These are phyloP conservation scores for Pseudopyricularia cyperi DNA, from an alignment of 2,329 filamentous ascomycete species.

Conservation along the genomic window DNA sequence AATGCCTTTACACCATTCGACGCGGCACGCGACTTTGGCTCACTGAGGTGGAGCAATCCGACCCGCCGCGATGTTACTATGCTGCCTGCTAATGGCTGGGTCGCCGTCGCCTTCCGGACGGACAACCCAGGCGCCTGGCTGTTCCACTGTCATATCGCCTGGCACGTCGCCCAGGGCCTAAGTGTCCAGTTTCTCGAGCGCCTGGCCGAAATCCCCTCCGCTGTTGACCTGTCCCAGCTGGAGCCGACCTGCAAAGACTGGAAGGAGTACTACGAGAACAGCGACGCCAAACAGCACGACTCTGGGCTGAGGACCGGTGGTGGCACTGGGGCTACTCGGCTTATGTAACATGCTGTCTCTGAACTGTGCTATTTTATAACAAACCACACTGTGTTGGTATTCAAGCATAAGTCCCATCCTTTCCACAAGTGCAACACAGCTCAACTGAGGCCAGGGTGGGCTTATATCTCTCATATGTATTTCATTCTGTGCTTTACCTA, in stretches of 20 bases:
- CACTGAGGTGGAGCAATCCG: slow-evolving; percentile 22
- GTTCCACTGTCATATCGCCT: slow-evolving; percentile 33
- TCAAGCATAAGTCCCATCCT: no score
- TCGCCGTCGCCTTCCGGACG: slow-evolving; percentile 29
- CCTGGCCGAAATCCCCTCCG: slow-evolving; percentile 4
- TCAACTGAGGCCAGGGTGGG: no score
- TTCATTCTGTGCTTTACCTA: no score
- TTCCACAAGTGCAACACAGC: no score
- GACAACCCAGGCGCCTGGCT: slow-evolving; percentile 36
- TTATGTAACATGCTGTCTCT: no score
- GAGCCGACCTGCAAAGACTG: slow-evolving; percentile 8
- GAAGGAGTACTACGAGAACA: slow-evolving; percentile 6
- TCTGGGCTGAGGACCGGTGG: slow-evolving; percentile 5
- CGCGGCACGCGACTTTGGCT: slow-evolving; percentile 9
- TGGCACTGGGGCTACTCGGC: neutral
- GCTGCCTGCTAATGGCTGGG: slow-evolving; percentile 25
- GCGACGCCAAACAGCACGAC: slow-evolving; percentile 5
- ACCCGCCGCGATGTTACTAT: slow-evolving; percentile 29
- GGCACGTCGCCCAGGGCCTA: slow-evolving; percentile 32
- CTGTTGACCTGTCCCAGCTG: slow-evolving; percentile 3
- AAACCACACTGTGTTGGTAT: no score
- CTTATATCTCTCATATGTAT: no score
- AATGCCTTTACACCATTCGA: slow-evolving; percentile 5
- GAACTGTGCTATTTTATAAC: no score
- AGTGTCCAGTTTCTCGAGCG: slow-evolving; percentile 34